Evolutionary conservation across 805 yeast genomes (phyloP).

Genomic region (Lachancea sp.): DNA sequence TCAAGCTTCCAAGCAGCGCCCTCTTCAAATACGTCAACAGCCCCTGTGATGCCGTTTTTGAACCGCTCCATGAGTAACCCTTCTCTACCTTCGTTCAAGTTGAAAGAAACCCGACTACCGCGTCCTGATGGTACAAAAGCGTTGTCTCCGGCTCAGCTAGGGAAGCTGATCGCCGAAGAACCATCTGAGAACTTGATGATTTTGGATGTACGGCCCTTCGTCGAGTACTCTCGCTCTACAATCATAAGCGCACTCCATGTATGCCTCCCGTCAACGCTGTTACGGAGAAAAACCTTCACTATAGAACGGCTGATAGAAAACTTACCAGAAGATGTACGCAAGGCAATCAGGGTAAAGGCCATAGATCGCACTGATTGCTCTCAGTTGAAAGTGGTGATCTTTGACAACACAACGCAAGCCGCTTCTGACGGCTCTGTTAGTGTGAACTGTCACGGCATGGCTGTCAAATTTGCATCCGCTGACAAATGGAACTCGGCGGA

Average conservation of each 20-base stretch:
- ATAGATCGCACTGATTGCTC: slow-evolving; percentile 10
- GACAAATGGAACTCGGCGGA: not conserved
- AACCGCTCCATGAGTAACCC: slow-evolving; percentile 12
- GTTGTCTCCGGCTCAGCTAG: slow-evolving; percentile 19
- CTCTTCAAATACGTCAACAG: not conserved
- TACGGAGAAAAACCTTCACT: slow-evolving; percentile 68
- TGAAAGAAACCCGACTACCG: slow-evolving; percentile 21
- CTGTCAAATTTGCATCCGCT: slow-evolving; percentile 20
- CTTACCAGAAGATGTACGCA: slow-evolving; percentile 44
- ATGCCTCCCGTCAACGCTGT: slow-evolving; percentile 82
- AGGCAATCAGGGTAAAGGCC: not conserved
- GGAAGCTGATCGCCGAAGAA: slow-evolving; percentile 9
- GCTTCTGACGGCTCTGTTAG: slow-evolving; percentile 22
- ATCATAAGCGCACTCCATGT: slow-evolving; percentile 61
- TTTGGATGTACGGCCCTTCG: slow-evolving; percentile 71
- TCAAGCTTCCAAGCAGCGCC: not conserved
- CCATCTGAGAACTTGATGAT: slow-evolving; percentile 12
- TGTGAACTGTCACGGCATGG: slow-evolving; percentile 25
- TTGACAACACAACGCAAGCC: slow-evolving; percentile 20
- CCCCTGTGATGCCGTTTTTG: slow-evolving; percentile 4
- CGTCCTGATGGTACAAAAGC: slow-evolving; percentile 20
- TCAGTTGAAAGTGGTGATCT: slow-evolving; percentile 19
- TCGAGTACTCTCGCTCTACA: slow-evolving; percentile 58
- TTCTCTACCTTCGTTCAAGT: slow-evolving; percentile 18
- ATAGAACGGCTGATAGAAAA: slow-evolving; percentile 57